Conservation (phyloP, 352 stramenopile species). For the Pythium phragmitis region DNA sequence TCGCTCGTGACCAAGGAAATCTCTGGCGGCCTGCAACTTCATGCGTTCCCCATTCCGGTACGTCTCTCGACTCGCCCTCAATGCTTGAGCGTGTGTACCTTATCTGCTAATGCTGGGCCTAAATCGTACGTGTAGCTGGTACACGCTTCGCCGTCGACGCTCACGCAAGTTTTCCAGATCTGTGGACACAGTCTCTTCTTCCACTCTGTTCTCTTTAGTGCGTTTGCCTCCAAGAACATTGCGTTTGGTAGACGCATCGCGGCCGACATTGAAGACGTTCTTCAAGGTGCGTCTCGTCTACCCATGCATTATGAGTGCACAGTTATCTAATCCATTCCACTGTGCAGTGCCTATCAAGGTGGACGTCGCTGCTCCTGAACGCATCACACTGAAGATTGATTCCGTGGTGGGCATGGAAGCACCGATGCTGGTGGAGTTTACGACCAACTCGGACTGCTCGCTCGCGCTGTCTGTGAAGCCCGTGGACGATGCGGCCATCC, state of each 20-base stretch:
- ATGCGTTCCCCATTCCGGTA: conserved; percentile 83
- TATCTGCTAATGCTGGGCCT: background rate
- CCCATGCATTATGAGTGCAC: background rate
- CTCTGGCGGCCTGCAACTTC: conserved; percentile 69
- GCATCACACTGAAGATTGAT: conserved; percentile 78
- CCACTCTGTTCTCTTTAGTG: conserved; percentile 74
- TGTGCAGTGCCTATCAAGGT: conserved; percentile 71
- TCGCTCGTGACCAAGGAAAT: conserved; percentile 86
- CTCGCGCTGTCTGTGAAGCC: conserved; percentile 67
- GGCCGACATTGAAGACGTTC: conserved; percentile 56
- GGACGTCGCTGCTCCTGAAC: conserved; percentile 71
- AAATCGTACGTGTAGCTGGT: conserved; percentile 35
- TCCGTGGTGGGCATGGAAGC: conserved; percentile 52
- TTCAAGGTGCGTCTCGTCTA: conserved; percentile 45
- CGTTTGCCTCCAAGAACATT: conserved; percentile 69
- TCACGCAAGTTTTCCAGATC: conserved; percentile 74
- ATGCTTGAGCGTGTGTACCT: background rate
- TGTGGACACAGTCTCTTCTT: conserved; percentile 86
- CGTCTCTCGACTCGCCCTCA: background rate
- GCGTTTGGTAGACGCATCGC: conserved; percentile 65
- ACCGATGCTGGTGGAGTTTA: conserved; percentile 71
- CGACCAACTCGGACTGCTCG: conserved; percentile 58
- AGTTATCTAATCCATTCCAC: background rate
- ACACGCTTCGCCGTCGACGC: conserved; percentile 58
- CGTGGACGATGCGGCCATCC: conserved; percentile 31